A percentile compares a stretch with the other conserved stretches of the same genome.
phyloP scores from a whole-genome alignment of 345 rosid genomes.

The Citropsis articulata region DNA sequence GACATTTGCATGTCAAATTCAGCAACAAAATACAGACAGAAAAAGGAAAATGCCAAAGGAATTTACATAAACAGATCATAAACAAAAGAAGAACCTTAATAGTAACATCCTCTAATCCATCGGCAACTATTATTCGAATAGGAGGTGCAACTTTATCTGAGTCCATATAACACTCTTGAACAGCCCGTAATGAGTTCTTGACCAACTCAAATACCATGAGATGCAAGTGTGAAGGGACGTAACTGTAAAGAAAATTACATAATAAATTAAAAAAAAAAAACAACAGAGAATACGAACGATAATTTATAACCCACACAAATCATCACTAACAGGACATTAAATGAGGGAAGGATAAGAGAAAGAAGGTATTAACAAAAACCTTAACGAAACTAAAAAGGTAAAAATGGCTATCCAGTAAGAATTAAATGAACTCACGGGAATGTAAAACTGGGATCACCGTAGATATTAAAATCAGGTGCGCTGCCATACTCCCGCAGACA shows the following conservation, averaged over 20 bases:
- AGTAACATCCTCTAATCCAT: conserved; percentile 94
- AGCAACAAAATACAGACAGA: background rate
- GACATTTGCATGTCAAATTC: background rate
- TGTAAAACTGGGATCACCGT: conserved; percentile 88
- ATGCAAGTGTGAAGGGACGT: conserved; percentile 90
- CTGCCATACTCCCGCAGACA: conserved; percentile 89
- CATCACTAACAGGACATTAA: background rate
- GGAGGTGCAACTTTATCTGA: conserved; percentile 78
- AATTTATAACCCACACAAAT: background rate
- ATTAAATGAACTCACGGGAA: conserved; percentile 68
- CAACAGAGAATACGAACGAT: conserved; percentile 1
- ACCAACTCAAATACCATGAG: conserved; percentile 95
- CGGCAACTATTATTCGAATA: conserved; percentile 81
- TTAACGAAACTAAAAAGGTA: background rate
- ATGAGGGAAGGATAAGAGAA: background rate
- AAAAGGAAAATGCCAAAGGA: background rate
- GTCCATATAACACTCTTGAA: conserved; percentile 79
- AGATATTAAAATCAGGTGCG: conserved; percentile 74
- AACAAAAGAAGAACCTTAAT: conserved; percentile 53
- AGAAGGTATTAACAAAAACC: background rate
- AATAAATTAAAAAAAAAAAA: background rate
- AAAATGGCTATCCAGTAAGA: background rate
- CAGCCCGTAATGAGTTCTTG: conserved; percentile 92
- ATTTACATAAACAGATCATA: background rate
- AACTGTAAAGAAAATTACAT: conserved; percentile 37